Evolutionary conservation across 768 basidiomycete genomes (phyloP), one percentile per base, ranked within the genome.

Genomic region (Lentinula sp.): DNA sequence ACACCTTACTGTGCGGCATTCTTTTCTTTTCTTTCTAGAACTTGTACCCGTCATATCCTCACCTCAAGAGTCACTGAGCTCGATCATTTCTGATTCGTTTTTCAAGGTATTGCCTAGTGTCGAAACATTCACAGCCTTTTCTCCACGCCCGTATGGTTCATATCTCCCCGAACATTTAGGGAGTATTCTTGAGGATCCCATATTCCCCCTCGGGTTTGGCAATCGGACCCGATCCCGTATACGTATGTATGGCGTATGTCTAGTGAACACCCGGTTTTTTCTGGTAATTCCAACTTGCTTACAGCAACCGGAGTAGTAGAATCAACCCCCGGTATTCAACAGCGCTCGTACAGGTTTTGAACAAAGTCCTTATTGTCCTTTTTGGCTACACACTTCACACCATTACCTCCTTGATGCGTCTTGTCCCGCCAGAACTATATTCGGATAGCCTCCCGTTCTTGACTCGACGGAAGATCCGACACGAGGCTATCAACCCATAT

Each of bases 401-500:
- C 39, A 37, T 23, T 55, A 21, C 39, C n/a, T 40, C 37, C 37
- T 40, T 39, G 34, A 40, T 43, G 40, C 55, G 55, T 35, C 46
- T 32, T 32, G 2, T 18, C 31, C 51, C 55, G 39, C 40, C 21
- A 28, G 4, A 23, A 18, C 53, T 40, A 37, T 40, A 55, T 55
- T 31, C 32, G 51, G 51, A 39, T 39, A 54, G 31, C 50, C 31
- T 51, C 31, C 50, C 50, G 50, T 37, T 28, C 37, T 43, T 40
- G 46, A 48, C 46, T 48, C 16, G 45, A 21, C 7, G 15, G 45
- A 54, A 40, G 53, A 54, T 54, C 55, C 55, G 40, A 56, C 55
- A 56, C 23, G 55, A 56, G 55, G 55, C 55, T 56, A 56, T 56
- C 55, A 43, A 43, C 40, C 55, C 39, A 11, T 15, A 45, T 56